Base-by-base conservation (phyloP, 2,329 filamentous ascomycete species). In the Calonectria hawksworthii region DNA sequence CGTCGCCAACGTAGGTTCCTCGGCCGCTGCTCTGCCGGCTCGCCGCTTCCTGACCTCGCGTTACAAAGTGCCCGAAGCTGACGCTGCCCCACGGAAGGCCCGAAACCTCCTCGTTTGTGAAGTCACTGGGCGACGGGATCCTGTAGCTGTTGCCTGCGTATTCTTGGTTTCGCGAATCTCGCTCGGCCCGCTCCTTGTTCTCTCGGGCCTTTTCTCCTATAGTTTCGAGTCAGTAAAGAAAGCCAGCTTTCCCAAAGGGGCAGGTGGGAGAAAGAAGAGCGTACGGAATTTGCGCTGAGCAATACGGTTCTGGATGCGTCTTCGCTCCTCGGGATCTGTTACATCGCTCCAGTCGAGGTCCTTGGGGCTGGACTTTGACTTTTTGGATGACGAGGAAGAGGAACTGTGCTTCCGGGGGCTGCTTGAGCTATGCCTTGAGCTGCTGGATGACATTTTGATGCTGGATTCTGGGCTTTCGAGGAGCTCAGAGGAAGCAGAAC, bases 241-340 rank as follows among this genome's bases (percentile, higher is more conserved):
- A 26, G 3, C 26, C 30, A 8, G 13, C 63, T 44, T 38, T 26
- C 8, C 5, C 14, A 28, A 63, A 28, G 56, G 23, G 21, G 28
- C 23, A 30, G 30, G 16, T 13, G 34, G 16, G 3, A 2, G 6
- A 28, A 26, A 4, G n/a, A 23, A 51, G 8, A 18, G 80, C 93
- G 81, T 89, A 95, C 94, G 90, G 79, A 95, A 95, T 80, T 95
- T 95, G 78, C 94, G 89, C 81, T 95, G 94, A 2, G 94, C 94
- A 75, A 95, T 90, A 69, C 93, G 90, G 82, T 96, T 96, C 83
- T 96, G 94, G 66, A 95, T 93, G 74, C 93, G 92, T 76, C 94
- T 88, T 81, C 94, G 89, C 85, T 95, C 93, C 74, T 92, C 92
- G 0, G 93, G 93, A 78, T 95, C 93, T 9, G 90, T 90, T 54